Conservation (phyloP, 2,329 filamentous ascomycete genomes). For the Talaromyces sp. region DNA sequence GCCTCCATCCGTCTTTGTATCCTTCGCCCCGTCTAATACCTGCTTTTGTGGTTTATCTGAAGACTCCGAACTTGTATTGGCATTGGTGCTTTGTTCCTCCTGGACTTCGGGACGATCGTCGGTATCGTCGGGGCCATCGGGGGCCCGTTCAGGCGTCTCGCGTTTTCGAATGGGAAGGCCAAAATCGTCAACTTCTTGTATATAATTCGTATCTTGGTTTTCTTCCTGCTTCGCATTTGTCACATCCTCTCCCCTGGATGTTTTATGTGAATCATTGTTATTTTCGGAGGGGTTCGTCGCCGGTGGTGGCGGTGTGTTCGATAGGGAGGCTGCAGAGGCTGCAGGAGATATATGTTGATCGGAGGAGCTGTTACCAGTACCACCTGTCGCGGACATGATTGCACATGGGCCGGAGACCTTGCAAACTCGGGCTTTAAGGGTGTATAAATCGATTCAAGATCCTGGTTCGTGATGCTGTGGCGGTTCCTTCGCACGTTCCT, state of each 20-base stretch:
- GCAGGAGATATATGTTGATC: constrained; percentile 25
- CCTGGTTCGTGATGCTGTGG: constrained; percentile 10
- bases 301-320: constrained; percentile 14
- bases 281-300: constrained; percentile 16
- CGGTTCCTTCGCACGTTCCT: constrained; percentile 15
- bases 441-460: constrained; percentile 4
- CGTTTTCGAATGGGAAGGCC: constrained; percentile 41
- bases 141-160: constrained; percentile 17
- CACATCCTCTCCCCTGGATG: constrained; percentile 3
- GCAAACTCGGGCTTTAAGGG: constrained; percentile 2
- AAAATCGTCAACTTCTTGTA: constrained; percentile 39
- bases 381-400: constrained; percentile 37
- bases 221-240: constrained; percentile 3
- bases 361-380: constrained; percentile 30
- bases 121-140: constrained; percentile 6
- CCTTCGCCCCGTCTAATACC: background rate
- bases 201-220: constrained; percentile 6
- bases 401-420: constrained; percentile 21
- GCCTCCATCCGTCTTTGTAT: background rate
- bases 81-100: background rate
- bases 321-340: constrained; percentile 15
- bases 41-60: background rate
- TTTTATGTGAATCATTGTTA: constrained; percentile 20
- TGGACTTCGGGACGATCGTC: background rate
- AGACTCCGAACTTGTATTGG: background rate